Evolutionary conservation across 2,329 filamentous ascomycete genomes (phyloP), one percentile per base, ranked within the genome.

Genomic region (Penicillium verrucosum): DNA sequence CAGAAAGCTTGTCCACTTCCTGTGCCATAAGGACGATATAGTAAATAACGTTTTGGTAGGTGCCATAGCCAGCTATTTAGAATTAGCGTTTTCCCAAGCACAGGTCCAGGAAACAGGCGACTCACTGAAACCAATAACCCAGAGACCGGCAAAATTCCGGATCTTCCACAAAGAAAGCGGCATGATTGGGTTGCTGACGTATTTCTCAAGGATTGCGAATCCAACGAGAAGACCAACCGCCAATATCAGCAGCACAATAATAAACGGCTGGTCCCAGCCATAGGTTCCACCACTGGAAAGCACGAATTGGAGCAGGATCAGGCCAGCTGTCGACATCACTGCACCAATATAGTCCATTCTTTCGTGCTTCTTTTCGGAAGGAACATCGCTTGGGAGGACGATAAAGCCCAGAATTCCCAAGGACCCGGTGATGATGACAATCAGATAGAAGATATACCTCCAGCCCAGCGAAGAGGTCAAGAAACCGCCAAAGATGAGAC

Each of bases 211-310:
- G 32, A 71, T 67, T 1, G 69, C 68, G 43, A 79, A 79, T 6
- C 68, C 63, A 5, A 68, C 69, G 3, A 79, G 70, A 50, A 79
- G 60, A 1, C 62, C 70, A 21, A 78, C 62, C 5, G 74, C 72
- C 1, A 76, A 30, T 4, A 79, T 59, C 8, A 79, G 61, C 2
- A 79, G 63, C 10, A 71, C 74, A 29, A 79, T 78, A 54, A 79
- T 77, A 48, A 79, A 79, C 1, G 77, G 72, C 44, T 73, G 73
- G 45, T 69, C 72, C 77, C 77, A 79, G 16, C 77, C 77, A 56
- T 79, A 79, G n/a, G 73, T 70, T 18, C 77, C 77, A 2, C 77
- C 77, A 56, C 76, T 75, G 0, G 76, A 77, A 0, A 79, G 69
- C 2, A 79, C 76, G 32, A 79, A 79, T 23, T 75, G 75, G 12